Evolutionary conservation across 2,329 filamentous ascomycete species (phyloP).

Genomic region (Tolypocladium paradoxum): DNA sequence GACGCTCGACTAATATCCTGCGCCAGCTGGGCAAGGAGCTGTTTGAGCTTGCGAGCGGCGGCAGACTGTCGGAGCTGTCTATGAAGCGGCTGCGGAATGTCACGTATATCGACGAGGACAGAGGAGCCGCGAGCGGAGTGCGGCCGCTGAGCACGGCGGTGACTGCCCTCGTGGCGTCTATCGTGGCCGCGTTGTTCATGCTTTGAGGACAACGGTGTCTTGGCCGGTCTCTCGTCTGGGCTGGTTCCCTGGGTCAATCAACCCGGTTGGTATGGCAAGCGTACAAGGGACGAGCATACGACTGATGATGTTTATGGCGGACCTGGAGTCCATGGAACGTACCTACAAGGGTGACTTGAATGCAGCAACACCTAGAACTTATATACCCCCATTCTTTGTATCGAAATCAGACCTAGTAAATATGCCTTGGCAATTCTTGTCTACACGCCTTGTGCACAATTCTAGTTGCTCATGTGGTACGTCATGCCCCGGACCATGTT

Average conservation of each 20-base stretch:
- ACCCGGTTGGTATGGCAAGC: background rate
- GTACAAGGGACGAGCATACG: background rate
- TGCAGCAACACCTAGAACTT: conserved; percentile 4
- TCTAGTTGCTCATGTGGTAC: background rate
- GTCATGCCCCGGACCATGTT: background rate
- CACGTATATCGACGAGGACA: conserved; percentile 23
- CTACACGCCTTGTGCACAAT: background rate
- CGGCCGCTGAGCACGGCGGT: conserved; percentile 7
- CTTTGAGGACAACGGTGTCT: background rate
- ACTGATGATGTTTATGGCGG: background rate
- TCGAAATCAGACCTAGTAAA: conserved; percentile 1
- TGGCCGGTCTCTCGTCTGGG: background rate
- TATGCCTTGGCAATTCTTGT: conserved; percentile 1
- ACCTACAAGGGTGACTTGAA: background rate
- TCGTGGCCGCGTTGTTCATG: conserved; percentile 1
- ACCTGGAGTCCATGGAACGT: background rate
- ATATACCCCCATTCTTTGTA: conserved; percentile 3
- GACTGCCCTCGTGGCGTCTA: conserved; percentile 1
- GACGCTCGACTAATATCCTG: conserved; percentile 49
- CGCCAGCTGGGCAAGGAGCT: conserved; percentile 39
- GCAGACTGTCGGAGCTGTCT: conserved; percentile 23
- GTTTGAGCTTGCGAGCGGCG: conserved; percentile 31
- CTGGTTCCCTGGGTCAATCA: background rate
- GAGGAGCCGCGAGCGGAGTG: conserved; percentile 11
- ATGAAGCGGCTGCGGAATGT: conserved; percentile 20